Conservation (phyloP, 2,329 filamentous ascomycete species). For the Tolypocladium ophioglossoides region DNA sequence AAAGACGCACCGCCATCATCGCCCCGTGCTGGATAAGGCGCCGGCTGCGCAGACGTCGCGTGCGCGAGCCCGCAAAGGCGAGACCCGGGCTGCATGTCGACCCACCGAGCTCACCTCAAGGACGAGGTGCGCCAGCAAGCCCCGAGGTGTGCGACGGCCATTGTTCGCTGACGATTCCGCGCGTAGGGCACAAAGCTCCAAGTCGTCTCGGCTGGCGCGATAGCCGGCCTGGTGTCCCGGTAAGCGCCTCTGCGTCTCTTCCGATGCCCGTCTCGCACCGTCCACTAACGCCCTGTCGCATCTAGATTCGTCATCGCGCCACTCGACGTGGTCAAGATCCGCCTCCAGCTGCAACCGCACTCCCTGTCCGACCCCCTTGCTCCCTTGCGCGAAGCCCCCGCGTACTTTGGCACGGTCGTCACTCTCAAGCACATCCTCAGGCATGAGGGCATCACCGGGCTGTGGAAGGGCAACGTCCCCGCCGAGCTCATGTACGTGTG, state of each 20-base stretch:
- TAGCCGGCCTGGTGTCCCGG: constrained; percentile 81
- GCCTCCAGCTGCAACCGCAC: constrained; percentile 85
- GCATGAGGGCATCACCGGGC: constrained; percentile 71
- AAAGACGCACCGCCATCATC: not conserved
- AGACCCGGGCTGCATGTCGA: constrained; percentile 21
- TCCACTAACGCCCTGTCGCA: not conserved
- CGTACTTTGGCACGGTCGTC: constrained; percentile 65
- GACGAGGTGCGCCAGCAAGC: constrained; percentile 40
- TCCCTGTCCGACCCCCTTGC: constrained; percentile 66
- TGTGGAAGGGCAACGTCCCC: constrained; percentile 98
- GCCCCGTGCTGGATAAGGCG: not conserved
- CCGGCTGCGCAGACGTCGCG: not conserved
- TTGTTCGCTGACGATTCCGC: not conserved
- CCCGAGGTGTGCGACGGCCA: not conserved
- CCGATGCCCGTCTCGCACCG: not conserved
- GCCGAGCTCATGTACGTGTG: constrained; percentile 89
- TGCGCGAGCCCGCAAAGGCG: constrained; percentile 1
- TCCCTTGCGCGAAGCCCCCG: constrained; percentile 37
- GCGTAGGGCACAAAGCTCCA: constrained; percentile 44
- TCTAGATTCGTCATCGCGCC: constrained; percentile 82
- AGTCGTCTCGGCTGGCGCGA: constrained; percentile 44
- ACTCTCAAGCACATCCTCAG: constrained; percentile 68
- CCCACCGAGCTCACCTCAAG: constrained; percentile 36
- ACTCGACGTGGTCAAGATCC: constrained; percentile 96
- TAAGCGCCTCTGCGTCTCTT: constrained; percentile 24